Evolutionary conservation across 106 monocot species (phyloP).

Genomic region (Phalaenopsis equestris): DNA sequence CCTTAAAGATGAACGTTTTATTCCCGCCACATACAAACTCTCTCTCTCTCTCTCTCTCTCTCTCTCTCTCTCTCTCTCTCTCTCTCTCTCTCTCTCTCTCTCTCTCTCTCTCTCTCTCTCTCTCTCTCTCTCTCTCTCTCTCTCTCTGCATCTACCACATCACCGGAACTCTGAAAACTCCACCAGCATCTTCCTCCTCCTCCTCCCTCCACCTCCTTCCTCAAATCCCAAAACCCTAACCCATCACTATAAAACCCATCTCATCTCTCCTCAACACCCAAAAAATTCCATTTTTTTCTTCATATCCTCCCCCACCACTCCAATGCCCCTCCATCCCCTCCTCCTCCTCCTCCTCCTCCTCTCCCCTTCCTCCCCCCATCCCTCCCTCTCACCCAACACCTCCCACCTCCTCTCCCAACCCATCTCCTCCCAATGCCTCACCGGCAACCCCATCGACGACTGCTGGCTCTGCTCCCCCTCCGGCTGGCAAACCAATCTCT

Average conservation of each 20-base stretch:
- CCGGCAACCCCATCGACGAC: slow-evolving; percentile 8
- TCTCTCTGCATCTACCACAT: neutral
- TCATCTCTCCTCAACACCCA: neutral
- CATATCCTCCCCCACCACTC: neutral
- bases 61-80: neutral
- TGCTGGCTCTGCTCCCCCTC: slow-evolving; percentile 15
- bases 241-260: neutral
- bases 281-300: neutral
- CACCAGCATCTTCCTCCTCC: neutral
- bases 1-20: too few relatives aligned
- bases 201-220: neutral
- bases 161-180: neutral
- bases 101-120: too few relatives aligned
- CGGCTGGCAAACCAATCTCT: slow-evolving; percentile 16
- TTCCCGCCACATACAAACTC: too few relatives aligned
- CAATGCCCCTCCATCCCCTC: neutral
- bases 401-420: neutral
- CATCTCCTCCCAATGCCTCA: neutral
- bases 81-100: neutral
- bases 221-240: too few relatives aligned
- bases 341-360: neutral
- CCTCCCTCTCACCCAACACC: neutral
- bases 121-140: neutral
- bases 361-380: neutral
- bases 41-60: too few relatives aligned